These are phyloP conservation scores for Trichosporon asahii DNA, from an alignment of 1,284 basidiomycete genomes.

Conservation along the genomic window DNA sequence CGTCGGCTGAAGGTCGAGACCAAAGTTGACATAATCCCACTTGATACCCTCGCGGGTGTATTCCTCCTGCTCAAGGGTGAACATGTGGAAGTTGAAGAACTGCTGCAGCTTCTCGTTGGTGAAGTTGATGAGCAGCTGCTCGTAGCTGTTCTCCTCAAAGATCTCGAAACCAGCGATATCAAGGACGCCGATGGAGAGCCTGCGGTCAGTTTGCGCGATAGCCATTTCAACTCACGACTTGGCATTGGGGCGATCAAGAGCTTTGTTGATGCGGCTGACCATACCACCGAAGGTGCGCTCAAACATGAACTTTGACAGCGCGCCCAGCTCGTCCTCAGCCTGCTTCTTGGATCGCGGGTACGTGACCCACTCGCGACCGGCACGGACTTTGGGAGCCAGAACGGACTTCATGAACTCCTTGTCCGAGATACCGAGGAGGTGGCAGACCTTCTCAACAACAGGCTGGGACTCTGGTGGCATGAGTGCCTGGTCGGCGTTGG, in stretches of 20 bases:
- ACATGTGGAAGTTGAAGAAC: constrained; percentile 99
- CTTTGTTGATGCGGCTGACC: constrained; percentile 92
- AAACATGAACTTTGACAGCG: constrained; percentile 93
- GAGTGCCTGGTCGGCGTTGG: constrained; percentile 81
- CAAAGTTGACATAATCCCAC: constrained; percentile 99
- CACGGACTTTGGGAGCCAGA: constrained; percentile 81
- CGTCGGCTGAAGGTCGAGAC: constrained; percentile 93
- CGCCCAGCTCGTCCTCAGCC: constrained; percentile 85
- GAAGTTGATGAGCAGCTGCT: constrained; percentile 98
- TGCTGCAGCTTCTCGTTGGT: constrained; percentile 95
- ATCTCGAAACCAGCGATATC: constrained; percentile 99
- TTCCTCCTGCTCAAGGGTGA: constrained; percentile 98
- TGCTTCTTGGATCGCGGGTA: constrained; percentile 89
- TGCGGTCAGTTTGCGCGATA: constrained; percentile 42
- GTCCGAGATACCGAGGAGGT: constrained; percentile 87
- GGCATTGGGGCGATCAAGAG: constrained; percentile 84
- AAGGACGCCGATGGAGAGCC: constrained; percentile 89
- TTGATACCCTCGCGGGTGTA: constrained; percentile 95
- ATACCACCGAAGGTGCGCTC: constrained; percentile 94
- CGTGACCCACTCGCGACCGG: constrained; percentile 94
- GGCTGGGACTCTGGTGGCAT: constrained; percentile 61
- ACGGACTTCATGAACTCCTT: constrained; percentile 85
- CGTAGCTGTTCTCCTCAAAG: constrained; percentile 73
- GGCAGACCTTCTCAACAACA: constrained; percentile 79
- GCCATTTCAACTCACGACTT: constrained; percentile 59